Evolutionary conservation across 2,329 filamentous ascomycete species (phyloP), one percentile per base, ranked within the genome.

Genomic region (Talaromyces amestolkiae): DNA sequence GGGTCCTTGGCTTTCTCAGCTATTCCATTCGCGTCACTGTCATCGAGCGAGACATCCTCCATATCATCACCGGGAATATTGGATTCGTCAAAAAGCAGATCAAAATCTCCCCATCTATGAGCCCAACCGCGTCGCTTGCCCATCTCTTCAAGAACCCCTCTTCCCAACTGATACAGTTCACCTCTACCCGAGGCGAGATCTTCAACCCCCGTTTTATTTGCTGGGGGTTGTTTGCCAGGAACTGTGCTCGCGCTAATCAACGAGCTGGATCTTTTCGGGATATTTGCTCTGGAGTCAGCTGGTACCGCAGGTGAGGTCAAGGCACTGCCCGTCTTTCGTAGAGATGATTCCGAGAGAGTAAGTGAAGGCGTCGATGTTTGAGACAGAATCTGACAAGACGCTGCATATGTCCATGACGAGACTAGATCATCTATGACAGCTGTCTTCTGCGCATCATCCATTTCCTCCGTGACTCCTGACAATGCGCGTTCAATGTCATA

Each of bases 111-210:
- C 92, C 91, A 96, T 0, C 90, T 91, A 68, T 91, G 87, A 61
- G 82, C 86, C 93, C 93, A 97, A 3, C 87, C 88, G 24, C 87
- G 82, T 66, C 86, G 86, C 72, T 86, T 87, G 2, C 91, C 93
- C 56, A 92, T 79, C 58, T 88, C 85, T 71, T 94, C 89, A 0
- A 98, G 81, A 5, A 95, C 86, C 68, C 91, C 92, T 64, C 94
- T 85, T 9, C 92, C 93, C 47, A 97, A 80, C 64, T 91, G 81
- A 67, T 92, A 90, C 2, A 98, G 83, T 72, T 97, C 92, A 6
- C 92, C 94, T 71, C 94, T 86, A 67, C 88, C 87, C 53, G 91
- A 91, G 41, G 93, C 91, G 27, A 98, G 82, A 63, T 96, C 91
- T 73, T 96, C 91, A 0, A 93, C 81, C 0, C 94, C 93, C 15